Evolutionary conservation across 305 asterid genomes (phyloP), one percentile per base, ranked within the genome.

Genomic region (Solanum hybrid): DNA sequence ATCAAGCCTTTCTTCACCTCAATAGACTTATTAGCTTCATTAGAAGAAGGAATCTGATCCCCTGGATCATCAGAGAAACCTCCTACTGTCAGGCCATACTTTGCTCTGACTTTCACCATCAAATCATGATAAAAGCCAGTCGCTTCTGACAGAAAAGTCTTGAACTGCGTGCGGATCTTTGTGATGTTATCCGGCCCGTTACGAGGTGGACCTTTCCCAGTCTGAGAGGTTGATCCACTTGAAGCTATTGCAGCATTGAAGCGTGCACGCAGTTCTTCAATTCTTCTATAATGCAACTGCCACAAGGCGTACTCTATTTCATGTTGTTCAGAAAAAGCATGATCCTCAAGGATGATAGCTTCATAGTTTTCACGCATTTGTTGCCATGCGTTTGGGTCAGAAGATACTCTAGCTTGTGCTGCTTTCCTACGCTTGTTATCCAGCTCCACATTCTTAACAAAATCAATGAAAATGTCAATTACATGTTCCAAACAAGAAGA

Each of bases 111-210:
- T 92, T 97, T 97, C 95, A 97, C 77, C 95, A 97, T 95, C 90
- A 97, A 89, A 92, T 97, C 99, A 93, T 95, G 99, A 91, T 97
- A 97, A 92, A 97, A 97, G 73, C 99, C 99, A 89, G 98, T 93
- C 24, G 99, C 99, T 93, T 97, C 99, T 7, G 98, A 95, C 27
- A 97, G 98, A 85, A 97, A 95, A 17, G 94, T 95, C 92, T 95
- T 95, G 89, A 97, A 94, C 93, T 97, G 99, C 27, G 93, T 90
- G 36, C 99, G 98, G 11, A 97, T 95, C 95, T 96, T 97, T 69
- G 95, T 56, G 87, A 95, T 82, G 86, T 96, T 94, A 78, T 96
- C 98, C 26, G 98, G 92, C 71, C 97, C 98, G 29, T 93, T 92
- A 40, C 98, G 97, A 45, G 91, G 89, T n/a, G 92, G 92, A 64